Evolutionary conservation across 441 rosid species (phyloP), one percentile per base, ranked within the genome.

Genomic region (Erodium chrysanthum): DNA sequence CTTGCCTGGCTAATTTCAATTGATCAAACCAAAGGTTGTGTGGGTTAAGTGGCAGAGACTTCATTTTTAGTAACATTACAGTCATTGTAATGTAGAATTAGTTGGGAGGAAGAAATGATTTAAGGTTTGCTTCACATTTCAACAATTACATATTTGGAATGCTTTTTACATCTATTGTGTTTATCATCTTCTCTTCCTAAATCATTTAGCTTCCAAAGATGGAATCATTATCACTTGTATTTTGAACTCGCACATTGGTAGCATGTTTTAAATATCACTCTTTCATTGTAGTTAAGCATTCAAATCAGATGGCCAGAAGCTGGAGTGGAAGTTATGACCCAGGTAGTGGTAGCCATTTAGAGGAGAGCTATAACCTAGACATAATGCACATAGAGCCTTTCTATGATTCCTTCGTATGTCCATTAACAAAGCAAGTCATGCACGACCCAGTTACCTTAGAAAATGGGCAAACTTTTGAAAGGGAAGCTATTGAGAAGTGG

Each of bases 341-440:
- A 14, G 54, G 54, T 46, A 15, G 54, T 58, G 88, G 86, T 27
- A 84, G 90, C 80, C 86, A 85, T 68, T 91, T 94, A 11, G 96
- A 91, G 23, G 96, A 86, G 64, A 91, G 91, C 82, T 72, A 80
- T 78, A 86, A 83, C 9, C 83, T 85, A 37, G 98, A 88, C 66
- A 83, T 89, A 73, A 52, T 70, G 60, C 86, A 82, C 14, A 68
- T 85, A 1, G 98, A 91, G 74, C 96, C 93, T 61, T 77, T 91
- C 65, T 94, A 94, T 54, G 98, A 94, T 80, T 73, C 98, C 68
- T 89, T 94, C 74, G 81, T 94, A 70, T 93, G 98, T 74, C 96
- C 98, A 10, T 78, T 93, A 46, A 91, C 98, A 37, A 89, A 89
- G 67, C 84, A 88, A 75, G 86, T 89, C 50, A 93, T 93, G 98